Base-by-base conservation (phyloP, 352 stramenopile species). In the Pythium myriotylum region DNA sequence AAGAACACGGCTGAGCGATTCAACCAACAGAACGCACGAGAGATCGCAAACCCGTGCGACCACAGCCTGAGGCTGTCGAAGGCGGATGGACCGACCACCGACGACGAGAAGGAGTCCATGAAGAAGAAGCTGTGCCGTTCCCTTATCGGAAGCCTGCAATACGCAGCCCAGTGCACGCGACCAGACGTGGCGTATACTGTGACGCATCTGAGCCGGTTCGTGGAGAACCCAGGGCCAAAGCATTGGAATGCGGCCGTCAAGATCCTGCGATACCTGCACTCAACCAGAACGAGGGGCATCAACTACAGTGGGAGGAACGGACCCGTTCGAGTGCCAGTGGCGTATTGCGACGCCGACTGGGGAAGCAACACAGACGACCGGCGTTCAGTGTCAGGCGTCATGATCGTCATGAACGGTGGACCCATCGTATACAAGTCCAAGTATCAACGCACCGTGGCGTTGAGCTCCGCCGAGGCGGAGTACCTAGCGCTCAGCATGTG, bases 351-450 rank as follows among this genome's bases (percentile, higher is more conserved):
- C 24, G 67, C 62, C 0, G 63, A 70, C 29, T 74, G 62, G 53
- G 67, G 58, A 26, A 53, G 56, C 6, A 62, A 72, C 26, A 17
- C 35, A 1, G 26, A 65, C 62, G n/a, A n/a, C n/a, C n/a, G n/a
- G n/a, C n/a, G n/a, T n/a, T 12, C 50, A 57, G 1, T 41, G 45
- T 14, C 68, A 62, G 1, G 68, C 65, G n/a, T 68, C 63, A n/a
- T 55, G 67, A 2, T 72, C 1, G 23, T 75, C 0, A 26, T 75
- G 12, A 20, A 59, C 0, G n/a, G 13, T 69, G 4, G 45, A 16
- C 62, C 58, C 0, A 54, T 67, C 0, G 57, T 75, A 5, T 72
- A 63, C 59, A 66, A 64, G 39, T 66, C 32, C 49, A 72, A 72
- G 17, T 32, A 17, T 4, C 66, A 73, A 16, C 4, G 33, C 1